These are phyloP conservation scores for Astragalus glycyphyllos DNA, from an alignment of 306 rosid species.

Conservation along the genomic window DNA sequence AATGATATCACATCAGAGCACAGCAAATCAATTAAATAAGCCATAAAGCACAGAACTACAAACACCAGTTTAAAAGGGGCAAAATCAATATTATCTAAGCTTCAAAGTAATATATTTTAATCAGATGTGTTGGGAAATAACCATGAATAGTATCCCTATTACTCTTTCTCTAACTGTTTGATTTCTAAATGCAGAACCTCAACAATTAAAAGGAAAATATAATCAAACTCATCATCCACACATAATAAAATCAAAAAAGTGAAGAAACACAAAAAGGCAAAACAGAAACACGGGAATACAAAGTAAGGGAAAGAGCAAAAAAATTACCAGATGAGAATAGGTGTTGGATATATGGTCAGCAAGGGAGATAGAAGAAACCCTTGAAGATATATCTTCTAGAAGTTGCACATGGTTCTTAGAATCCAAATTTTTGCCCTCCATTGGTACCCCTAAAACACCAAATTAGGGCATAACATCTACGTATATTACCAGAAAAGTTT, in stretches of 20 bases:
- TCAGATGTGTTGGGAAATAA: conserved; percentile 11
- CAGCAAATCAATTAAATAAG: conserved; percentile 30
- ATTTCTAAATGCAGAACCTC: conserved; percentile 2
- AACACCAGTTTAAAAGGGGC: neutral
- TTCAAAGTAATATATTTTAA: conserved; percentile 3
- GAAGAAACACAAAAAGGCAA: conserved; percentile 23
- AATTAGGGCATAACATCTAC: conserved; percentile 32
- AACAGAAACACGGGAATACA: neutral
- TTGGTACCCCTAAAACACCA: conserved; percentile 38
- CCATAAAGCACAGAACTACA: conserved; percentile 1
- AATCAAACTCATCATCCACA: conserved; percentile 14
- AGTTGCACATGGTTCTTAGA: conserved; percentile 38
- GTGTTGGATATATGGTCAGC: conserved; percentile 36
- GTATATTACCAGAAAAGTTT: neutral
- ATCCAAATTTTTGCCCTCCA: conserved; percentile 45
- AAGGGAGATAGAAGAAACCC: conserved; percentile 48
- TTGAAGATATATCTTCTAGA: conserved; percentile 43
- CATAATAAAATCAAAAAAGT: conserved; percentile 3
- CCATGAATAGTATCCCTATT: neutral
- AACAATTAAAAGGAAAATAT: neutral
- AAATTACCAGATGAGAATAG: conserved; percentile 46
- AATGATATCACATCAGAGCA: conserved; percentile 33
- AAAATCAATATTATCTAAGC: conserved; percentile 13
- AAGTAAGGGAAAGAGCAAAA: neutral
- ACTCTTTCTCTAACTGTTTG: conserved; percentile 31